These are phyloP conservation scores for Agastache rugosa DNA, from an alignment of 257 asterid species.

Conservation along the genomic window DNA sequence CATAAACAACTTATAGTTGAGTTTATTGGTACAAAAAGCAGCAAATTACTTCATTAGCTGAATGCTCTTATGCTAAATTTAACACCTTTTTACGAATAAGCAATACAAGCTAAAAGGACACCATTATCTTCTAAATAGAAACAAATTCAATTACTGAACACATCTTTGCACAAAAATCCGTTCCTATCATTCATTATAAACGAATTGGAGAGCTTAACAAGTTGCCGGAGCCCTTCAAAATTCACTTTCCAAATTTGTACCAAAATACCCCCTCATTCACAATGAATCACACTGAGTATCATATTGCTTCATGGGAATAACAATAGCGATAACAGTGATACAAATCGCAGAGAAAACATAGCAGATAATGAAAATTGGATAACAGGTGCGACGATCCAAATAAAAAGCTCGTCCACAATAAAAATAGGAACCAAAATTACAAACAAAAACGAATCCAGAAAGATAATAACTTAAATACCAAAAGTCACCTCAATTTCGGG, in stretches of 20 bases:
- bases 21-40: not conserved
- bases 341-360: not conserved
- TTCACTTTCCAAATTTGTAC: constrained; percentile 19
- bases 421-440: not conserved
- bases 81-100: not conserved
- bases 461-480: not conserved
- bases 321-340: not conserved
- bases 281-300: not conserved
- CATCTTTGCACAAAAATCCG: not conserved
- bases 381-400: constrained; percentile 8
- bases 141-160: not conserved
- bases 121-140: not conserved
- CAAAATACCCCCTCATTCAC: constrained; percentile 20
- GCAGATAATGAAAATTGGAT: not conserved
- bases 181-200: not conserved
- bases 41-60: constrained; percentile 15
- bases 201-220: constrained; percentile 15
- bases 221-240: not conserved
- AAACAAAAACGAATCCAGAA: not conserved
- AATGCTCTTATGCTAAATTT: not conserved
- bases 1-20: not conserved
- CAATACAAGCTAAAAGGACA: constrained; percentile 10
- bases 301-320: constrained; percentile 6
- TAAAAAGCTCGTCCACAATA: constrained; percentile 23
- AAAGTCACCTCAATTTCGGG: constrained; percentile 49